Base-by-base conservation (phyloP, 2,329 filamentous ascomycete genomes). In the Rasamsonia emersonii region DNA sequence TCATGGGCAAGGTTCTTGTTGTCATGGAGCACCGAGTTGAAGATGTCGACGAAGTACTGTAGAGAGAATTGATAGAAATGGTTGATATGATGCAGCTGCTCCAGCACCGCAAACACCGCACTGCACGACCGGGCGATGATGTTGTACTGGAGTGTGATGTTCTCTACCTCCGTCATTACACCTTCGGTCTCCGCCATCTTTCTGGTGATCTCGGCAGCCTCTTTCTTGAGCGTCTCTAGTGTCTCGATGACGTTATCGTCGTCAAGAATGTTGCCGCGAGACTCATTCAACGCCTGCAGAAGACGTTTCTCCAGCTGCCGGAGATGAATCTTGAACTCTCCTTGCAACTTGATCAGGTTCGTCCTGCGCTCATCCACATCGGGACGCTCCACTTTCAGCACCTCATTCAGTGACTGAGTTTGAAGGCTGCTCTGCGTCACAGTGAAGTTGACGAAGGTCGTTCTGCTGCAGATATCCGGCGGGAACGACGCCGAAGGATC, bases 21-120 rank as follows among this genome's bases (percentile, higher is more conserved):
- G 37, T 77, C 73, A 46, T 82, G 82, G 23, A 98, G 71, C 5
- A 98, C 91, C 4, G 82, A 77, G 54, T 93, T 84, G 73, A 98
- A 98, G 47, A 98, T 98, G 56, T 95, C 84, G 34, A 94, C 75
- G 64, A 98, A 98, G 64, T 94, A 98, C 59, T 95, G 88, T 38
- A 98, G 72, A 21, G 91, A 98, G 70, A 98, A 98, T 57, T 96
- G 93, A 61, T 98, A 98, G 64, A 96, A 96, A 68, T 96, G 91
- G 59, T 98, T 95, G 57, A 98, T 79, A 54, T 95, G 93, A 61
- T 96, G 89, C 36, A 98, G 75, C 59, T 98, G 89, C 64, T 98
- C 93, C 39, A 98, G 70, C 9, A 98, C 84, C 18, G 93, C 86
- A 57, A 96, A 98, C 24, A 98, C 89, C 34, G 91, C 88, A 64